Evolutionary conservation across 768 basidiomycete species (phyloP).

Genomic region (Suillus tomentosus): DNA sequence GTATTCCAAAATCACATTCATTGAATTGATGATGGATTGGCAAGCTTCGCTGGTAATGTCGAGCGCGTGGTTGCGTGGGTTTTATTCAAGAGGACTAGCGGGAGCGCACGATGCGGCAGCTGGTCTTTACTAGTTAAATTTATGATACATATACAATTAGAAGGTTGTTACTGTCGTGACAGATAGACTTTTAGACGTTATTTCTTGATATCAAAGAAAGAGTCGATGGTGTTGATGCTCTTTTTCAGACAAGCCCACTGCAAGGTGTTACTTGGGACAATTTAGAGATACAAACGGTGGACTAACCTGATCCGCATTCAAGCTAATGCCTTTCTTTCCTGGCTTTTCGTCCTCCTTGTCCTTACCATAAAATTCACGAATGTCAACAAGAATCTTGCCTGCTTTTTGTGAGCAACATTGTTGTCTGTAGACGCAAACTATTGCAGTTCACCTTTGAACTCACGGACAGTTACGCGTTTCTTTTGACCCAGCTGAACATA

Average conservation of each 20-base stretch:
- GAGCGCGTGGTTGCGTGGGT: slow-evolving; percentile 65
- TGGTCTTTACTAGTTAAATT: slow-evolving; percentile 47
- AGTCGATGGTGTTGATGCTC: slow-evolving; percentile 48
- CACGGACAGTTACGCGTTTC: slow-evolving; percentile 59
- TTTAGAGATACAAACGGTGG: background rate
- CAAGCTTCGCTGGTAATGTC: slow-evolving; percentile 56
- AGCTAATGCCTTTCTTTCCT: slow-evolving; percentile 79
- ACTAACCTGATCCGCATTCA: slow-evolving; percentile 64
- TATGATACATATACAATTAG: slow-evolving; percentile 14
- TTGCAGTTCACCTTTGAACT: slow-evolving; percentile 44
- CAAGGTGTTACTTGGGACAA: background rate
- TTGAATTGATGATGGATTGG: slow-evolving; percentile 66
- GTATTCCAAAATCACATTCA: slow-evolving; percentile 50
- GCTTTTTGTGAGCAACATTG: slow-evolving; percentile 33
- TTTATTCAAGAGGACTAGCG: slow-evolving; percentile 56
- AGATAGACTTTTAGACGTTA: slow-evolving; percentile 13
- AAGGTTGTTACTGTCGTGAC: slow-evolving; percentile 3
- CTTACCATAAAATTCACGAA: slow-evolving; percentile 69
- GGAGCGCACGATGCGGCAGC: slow-evolving; percentile 75
- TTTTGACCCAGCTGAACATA: slow-evolving; percentile 75
- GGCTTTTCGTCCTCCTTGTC: slow-evolving; percentile 65
- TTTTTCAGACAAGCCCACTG: slow-evolving; percentile 63
- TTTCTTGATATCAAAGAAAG: slow-evolving; percentile 41
- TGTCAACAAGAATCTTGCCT: slow-evolving; percentile 63
- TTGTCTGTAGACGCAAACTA: background rate